These are phyloP conservation scores for Fraxinus quadrangulata DNA, from an alignment of 257 asterid species.

Conservation along the genomic window DNA sequence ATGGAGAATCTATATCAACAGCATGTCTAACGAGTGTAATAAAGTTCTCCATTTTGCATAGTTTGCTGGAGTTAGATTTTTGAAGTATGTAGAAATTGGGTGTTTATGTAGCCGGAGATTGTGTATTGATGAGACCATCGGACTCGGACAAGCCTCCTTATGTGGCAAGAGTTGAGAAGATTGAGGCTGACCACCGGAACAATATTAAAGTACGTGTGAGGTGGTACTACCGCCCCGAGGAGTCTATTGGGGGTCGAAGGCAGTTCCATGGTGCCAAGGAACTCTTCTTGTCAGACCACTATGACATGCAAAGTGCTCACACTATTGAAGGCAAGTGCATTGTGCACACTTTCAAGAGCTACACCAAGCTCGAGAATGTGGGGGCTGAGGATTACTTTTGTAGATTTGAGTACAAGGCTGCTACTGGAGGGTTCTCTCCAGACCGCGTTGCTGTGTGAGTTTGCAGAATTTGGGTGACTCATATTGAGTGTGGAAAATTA, in stretches of 20 bases:
- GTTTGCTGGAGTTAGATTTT: slow-evolving; percentile 20
- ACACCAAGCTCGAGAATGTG: slow-evolving; percentile 82
- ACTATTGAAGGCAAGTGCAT: slow-evolving; percentile 87
- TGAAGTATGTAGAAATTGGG: slow-evolving; percentile 15
- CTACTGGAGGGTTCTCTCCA: slow-evolving; percentile 88
- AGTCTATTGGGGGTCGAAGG: slow-evolving; percentile 83
- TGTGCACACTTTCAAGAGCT: slow-evolving; percentile 77
- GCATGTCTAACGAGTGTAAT: background rate
- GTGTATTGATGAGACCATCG: slow-evolving; percentile 78
- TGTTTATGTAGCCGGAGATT: slow-evolving; percentile 73
- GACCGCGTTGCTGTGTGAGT: slow-evolving; percentile 95
- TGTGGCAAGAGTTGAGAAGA: slow-evolving; percentile 78
- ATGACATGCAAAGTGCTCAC: slow-evolving; percentile 84
- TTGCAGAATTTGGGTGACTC: slow-evolving; percentile 15
- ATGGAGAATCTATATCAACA: background rate
- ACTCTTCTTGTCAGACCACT: slow-evolving; percentile 83
- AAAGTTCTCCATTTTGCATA: slow-evolving; percentile 2
- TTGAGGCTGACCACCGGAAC: slow-evolving; percentile 79
- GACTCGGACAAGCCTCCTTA: slow-evolving; percentile 78
- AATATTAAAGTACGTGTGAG: slow-evolving; percentile 69
- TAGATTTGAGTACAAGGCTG: slow-evolving; percentile 86
- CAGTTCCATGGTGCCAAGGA: slow-evolving; percentile 93
- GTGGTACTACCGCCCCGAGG: slow-evolving; percentile 90
- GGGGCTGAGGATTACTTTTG: slow-evolving; percentile 81
- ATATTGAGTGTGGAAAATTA: slow-evolving; percentile 8